Percentiles rank a stretch among this genome's conserved stretches.
Evolutionary conservation across 108 stramenopile genomes (phyloP).

Genomic region (Skeletonema costatum): DNA sequence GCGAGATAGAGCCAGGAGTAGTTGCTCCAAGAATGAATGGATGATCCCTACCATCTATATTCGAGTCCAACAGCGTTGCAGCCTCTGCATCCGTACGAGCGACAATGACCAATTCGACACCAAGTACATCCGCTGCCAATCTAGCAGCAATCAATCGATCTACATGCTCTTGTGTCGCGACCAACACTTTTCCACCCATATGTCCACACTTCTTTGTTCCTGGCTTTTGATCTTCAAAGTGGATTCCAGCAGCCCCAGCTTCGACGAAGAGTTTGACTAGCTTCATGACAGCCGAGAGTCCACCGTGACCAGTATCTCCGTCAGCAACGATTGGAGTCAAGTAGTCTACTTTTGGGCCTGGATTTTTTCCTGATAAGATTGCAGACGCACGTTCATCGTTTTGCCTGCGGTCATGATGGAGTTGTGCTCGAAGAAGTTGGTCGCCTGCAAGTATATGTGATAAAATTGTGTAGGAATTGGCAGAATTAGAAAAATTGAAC

Average conservation of each 20-base stretch:
- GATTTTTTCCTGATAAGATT: slow-evolving; percentile 61
- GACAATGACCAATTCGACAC: slow-evolving; percentile 84
- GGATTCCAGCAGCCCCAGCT: slow-evolving; percentile 91
- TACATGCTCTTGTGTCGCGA: slow-evolving; percentile 93
- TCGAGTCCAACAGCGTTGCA: slow-evolving; percentile 93
- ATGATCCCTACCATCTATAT: slow-evolving; percentile 96
- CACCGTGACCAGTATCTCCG: slow-evolving; percentile 93
- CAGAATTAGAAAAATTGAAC: background rate
- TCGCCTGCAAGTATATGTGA: slow-evolving; percentile 57
- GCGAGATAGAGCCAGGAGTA: slow-evolving; percentile 54
- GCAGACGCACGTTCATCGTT: slow-evolving; percentile 78
- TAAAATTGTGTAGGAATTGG: background rate
- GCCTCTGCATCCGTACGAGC: slow-evolving; percentile 97
- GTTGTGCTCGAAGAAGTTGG: slow-evolving; percentile 93
- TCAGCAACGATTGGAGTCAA: slow-evolving; percentile 94
- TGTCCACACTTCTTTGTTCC: slow-evolving; percentile 99
- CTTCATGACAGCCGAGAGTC: slow-evolving; percentile 95
- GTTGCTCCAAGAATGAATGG: slow-evolving; percentile 94
- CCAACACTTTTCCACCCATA: slow-evolving; percentile 95
- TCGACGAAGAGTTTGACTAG: slow-evolving; percentile 94
- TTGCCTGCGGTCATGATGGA: slow-evolving; percentile 94
- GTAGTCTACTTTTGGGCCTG: slow-evolving; percentile 84
- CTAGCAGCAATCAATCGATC: slow-evolving; percentile 94
- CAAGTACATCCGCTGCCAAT: slow-evolving; percentile 91
- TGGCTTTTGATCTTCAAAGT: slow-evolving; percentile 88